These are phyloP conservation scores for Ceratobasidium theobromae DNA, from an alignment of 1,284 basidiomycete genomes.

Conservation along the genomic window DNA sequence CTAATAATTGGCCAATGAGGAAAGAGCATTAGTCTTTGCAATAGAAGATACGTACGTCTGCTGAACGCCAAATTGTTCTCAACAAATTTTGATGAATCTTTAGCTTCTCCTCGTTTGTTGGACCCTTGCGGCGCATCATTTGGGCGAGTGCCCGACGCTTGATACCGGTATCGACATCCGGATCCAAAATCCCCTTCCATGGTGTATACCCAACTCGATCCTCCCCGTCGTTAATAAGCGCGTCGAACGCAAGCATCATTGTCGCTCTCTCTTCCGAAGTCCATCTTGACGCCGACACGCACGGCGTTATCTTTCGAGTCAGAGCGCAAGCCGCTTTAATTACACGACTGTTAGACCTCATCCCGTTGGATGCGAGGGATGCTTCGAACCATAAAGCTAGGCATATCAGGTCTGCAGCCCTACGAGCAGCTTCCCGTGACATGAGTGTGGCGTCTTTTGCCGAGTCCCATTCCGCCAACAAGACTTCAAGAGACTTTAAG, in stretches of 20 bases:
- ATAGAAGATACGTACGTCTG: slow-evolving; percentile 55
- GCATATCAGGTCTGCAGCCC: slow-evolving; percentile 67
- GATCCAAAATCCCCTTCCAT: slow-evolving; percentile 61
- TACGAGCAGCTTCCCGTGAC: slow-evolving; percentile 56
- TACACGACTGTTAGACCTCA: slow-evolving; percentile 57
- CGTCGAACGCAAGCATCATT: slow-evolving; percentile 65
- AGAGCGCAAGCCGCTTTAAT: slow-evolving; percentile 63
- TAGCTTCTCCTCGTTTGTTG: slow-evolving; percentile 44
- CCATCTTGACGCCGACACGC: slow-evolving; percentile 55
- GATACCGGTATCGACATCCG: slow-evolving; percentile 68
- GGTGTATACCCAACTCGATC: slow-evolving; percentile 41
- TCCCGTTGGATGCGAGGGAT: slow-evolving; percentile 63
- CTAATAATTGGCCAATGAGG: slow-evolving; percentile 43
- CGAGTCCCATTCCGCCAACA: slow-evolving; percentile 54
- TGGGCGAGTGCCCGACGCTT: slow-evolving; percentile 51
- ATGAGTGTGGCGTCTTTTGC: slow-evolving; percentile 32
- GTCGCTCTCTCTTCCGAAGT: slow-evolving; percentile 59
- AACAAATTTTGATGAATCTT: slow-evolving; percentile 38
- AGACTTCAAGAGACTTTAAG: slow-evolving; percentile 56
- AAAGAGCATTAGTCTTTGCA: slow-evolving; percentile 1
- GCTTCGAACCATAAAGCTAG: slow-evolving; percentile 68
- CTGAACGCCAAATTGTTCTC: slow-evolving; percentile 58
- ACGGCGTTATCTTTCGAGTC: slow-evolving; percentile 48
- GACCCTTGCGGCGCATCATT: slow-evolving; percentile 34
- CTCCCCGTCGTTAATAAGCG: slow-evolving; percentile 50